Conservation (phyloP, 345 rosid species). For the Stellera chamaejasme region DNA sequence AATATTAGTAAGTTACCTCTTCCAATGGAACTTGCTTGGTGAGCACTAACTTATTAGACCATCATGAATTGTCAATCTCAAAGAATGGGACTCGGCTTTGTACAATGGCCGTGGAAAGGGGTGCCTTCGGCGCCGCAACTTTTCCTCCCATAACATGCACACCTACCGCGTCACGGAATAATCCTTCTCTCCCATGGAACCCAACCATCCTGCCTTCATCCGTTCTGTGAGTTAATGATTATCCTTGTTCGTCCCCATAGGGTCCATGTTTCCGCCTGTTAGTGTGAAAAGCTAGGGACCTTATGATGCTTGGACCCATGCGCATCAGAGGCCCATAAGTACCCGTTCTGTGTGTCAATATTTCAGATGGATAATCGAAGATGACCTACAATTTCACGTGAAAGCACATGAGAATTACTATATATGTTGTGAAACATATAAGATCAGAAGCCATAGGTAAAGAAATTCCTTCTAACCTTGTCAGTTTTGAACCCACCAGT, state of each 20-base stretch:
- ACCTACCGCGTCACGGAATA: constrained; percentile 76
- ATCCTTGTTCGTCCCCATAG: constrained; percentile 86
- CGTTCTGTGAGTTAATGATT: constrained; percentile 44
- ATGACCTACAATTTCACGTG: constrained; percentile 37
- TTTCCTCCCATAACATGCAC: constrained; percentile 48
- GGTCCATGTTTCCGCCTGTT: constrained; percentile 82
- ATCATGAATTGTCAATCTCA: constrained; percentile 56
- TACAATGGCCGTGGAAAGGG: constrained; percentile 34
- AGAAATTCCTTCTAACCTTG: constrained; percentile 28
- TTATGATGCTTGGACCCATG: constrained; percentile 70
- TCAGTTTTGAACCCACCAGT: constrained; percentile 69
- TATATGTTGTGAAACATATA: not conserved
- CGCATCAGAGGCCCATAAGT: constrained; percentile 62
- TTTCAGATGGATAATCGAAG: constrained; percentile 76
- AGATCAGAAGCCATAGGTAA: too few species aligned
- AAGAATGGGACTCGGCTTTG: constrained; percentile 26
- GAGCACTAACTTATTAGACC: constrained; percentile 68
- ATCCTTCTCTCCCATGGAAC: constrained; percentile 67
- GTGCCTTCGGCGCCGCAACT: constrained; percentile 28
- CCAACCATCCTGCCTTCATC: constrained; percentile 74
- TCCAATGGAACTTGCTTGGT: constrained; percentile 48
- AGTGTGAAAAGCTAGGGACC: constrained; percentile 76
- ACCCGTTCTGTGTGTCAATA: constrained; percentile 58
- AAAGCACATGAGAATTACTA: constrained; percentile 3
- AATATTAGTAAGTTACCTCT: constrained; percentile 37